Conservation (phyloP, 164 flowering plant species). For the Pachysandra terminalis region DNA sequence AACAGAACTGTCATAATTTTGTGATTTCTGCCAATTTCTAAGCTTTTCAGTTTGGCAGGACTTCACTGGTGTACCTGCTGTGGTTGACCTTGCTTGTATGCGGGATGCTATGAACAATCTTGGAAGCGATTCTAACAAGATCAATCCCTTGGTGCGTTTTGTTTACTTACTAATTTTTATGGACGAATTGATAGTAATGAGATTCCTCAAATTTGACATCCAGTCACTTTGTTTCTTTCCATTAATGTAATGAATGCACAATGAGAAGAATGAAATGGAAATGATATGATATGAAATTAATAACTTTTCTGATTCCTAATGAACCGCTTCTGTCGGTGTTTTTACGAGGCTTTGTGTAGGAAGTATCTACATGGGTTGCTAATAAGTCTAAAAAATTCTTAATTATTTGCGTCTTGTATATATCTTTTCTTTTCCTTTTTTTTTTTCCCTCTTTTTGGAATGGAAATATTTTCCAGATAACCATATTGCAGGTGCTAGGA, state of each 20-base stretch:
- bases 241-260: too few relatives aligned
- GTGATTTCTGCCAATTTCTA: background rate
- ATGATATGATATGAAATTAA: too few relatives aligned
- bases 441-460: background rate
- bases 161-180: background rate
- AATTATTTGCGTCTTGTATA: too few relatives aligned
- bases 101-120: conserved; percentile 94
- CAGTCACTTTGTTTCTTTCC: background rate
- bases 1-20: background rate
- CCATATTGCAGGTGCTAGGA: background rate
- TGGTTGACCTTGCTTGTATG: conserved; percentile 98
- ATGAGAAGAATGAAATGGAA: too few relatives aligned
- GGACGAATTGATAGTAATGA: background rate
- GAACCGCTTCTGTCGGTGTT: background rate
- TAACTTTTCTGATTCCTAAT: too few relatives aligned
- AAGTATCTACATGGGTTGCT: too few relatives aligned
- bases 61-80: conserved; percentile 98
- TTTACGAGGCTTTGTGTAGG: too few relatives aligned
- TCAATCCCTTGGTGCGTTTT: conserved; percentile 76
- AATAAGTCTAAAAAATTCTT: too few relatives aligned
- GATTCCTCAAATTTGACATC: background rate
- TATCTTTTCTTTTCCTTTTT: background rate
- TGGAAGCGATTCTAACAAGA: conserved; percentile 83
- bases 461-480: background rate
- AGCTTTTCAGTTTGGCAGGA: conserved; percentile 41